Conservation (phyloP, 306 rosid genomes). For the Sicyos baderoa region DNA sequence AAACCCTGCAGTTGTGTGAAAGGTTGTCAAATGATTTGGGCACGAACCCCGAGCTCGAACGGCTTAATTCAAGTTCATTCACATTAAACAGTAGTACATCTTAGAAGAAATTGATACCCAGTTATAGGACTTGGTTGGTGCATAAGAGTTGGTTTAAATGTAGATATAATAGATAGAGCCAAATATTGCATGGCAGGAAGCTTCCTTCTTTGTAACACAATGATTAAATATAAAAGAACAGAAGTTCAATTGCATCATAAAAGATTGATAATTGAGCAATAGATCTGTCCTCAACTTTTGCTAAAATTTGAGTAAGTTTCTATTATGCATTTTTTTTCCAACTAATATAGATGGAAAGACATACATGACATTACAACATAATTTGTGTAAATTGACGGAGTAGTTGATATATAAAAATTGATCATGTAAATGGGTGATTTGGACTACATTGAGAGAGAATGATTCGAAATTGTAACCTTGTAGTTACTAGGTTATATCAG, state of each 20-base stretch:
- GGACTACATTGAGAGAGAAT: too few relatives aligned
- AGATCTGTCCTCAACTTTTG: not conserved
- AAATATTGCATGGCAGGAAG: conserved; percentile 12
- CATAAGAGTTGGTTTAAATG: conserved; percentile 5
- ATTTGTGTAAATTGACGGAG: too few relatives aligned
- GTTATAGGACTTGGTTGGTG: conserved; percentile 9
- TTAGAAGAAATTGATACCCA: conserved; percentile 7
- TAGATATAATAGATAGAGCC: conserved; percentile 16
- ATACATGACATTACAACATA: too few relatives aligned
- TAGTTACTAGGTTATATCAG: too few relatives aligned
- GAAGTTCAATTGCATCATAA: not conserved
- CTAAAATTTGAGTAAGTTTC: too few relatives aligned
- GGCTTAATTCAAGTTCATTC: conserved; percentile 1
- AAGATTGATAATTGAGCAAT: conserved; percentile 1
- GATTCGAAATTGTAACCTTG: too few relatives aligned
- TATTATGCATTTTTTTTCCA: too few relatives aligned
- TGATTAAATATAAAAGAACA: not conserved
- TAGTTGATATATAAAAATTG: too few relatives aligned
- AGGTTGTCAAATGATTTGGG: conserved; percentile 63
- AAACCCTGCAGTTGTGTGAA: conserved; percentile 58
- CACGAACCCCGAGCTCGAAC: conserved; percentile 32
- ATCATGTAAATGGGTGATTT: too few relatives aligned
- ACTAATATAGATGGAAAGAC: too few relatives aligned
- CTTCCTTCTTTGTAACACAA: not conserved
- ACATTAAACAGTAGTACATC: not conserved